Evolutionary conservation across 2,329 filamentous ascomycete genomes (phyloP).

Genomic region (Trichoderma endophyticum): DNA sequence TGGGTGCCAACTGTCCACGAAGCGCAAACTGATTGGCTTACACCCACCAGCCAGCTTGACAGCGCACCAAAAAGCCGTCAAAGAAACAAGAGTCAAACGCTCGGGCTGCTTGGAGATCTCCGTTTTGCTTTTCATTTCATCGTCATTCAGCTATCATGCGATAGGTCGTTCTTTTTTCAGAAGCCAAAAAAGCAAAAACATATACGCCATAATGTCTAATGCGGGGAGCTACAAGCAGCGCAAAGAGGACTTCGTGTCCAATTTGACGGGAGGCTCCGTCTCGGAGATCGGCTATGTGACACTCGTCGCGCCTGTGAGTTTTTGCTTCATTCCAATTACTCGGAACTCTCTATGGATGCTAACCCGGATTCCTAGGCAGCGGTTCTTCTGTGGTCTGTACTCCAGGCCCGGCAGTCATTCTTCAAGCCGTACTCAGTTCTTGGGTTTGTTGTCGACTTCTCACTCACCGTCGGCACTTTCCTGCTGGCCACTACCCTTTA

Average conservation of each 20-base stretch:
- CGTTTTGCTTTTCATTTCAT: not conserved
- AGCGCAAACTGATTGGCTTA: constrained; percentile 9
- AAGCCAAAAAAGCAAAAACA: not conserved
- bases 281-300: constrained; percentile 85
- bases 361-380: constrained; percentile 57
- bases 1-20: constrained; percentile 13
- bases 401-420: constrained; percentile 80
- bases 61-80: not conserved
- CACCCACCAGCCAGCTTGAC: not conserved
- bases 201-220: constrained; percentile 34
- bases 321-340: not conserved
- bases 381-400: constrained; percentile 79
- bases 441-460: constrained; percentile 73
- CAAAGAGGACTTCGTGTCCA: constrained; percentile 95
- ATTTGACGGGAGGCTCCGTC: constrained; percentile 78
- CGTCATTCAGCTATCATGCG: constrained; percentile 2
- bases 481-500: constrained; percentile 87
- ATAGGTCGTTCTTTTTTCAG: not conserved
- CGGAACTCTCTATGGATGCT: not conserved
- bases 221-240: constrained; percentile 73
- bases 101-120: not conserved
- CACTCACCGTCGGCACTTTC: constrained; percentile 79
- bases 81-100: not conserved
- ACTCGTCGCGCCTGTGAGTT: constrained; percentile 72
- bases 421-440: constrained; percentile 72